Percentiles rank a stretch among this genome's conserved stretches.
phyloP scores from a whole-genome alignment of 768 basidiomycete genomes.

The Suillus decipiens region DNA sequence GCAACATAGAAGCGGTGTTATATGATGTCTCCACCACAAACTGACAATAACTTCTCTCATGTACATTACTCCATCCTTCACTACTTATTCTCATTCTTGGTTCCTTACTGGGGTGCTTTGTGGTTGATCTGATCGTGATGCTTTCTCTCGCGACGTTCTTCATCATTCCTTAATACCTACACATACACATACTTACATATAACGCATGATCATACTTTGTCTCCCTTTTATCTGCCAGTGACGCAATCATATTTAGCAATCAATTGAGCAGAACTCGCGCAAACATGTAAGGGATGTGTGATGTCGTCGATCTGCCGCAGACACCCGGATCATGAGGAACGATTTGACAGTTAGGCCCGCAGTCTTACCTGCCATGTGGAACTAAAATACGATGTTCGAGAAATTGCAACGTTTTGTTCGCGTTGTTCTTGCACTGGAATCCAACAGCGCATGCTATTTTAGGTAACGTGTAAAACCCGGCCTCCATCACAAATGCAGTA shows the following conservation, averaged over 20 bases:
- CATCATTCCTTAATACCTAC: conserved; percentile 7
- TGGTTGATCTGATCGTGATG: conserved; percentile 19
- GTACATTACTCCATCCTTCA: conserved; percentile 27
- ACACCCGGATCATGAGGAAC: neutral
- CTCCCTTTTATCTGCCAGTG: neutral
- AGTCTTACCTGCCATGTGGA: neutral
- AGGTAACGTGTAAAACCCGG: neutral
- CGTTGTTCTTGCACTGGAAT: no score
- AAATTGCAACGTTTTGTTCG: neutral
- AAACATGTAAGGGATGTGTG: neutral
- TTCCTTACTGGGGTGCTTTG: conserved; percentile 20
- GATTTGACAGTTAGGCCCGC: neutral
- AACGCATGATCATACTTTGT: conserved; percentile 7
- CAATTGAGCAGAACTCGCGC: neutral
- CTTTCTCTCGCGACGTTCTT: conserved; percentile 33
- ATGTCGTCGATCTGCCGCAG: neutral
- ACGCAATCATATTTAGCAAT: conserved; percentile 3
- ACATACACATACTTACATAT: conserved; percentile 7
- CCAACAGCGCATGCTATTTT: neutral
- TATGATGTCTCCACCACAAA: conserved; percentile 16
- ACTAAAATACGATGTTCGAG: neutral
- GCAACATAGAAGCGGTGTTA: conserved; percentile 23
- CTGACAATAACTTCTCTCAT: conserved; percentile 2
- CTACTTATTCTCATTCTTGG: conserved; percentile 22
- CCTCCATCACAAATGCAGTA: neutral